Evolutionary conservation across 108 stramenopile species (phyloP), one percentile per base, ranked within the genome.

Genomic region (Cyclostephanos tholiformis): DNA sequence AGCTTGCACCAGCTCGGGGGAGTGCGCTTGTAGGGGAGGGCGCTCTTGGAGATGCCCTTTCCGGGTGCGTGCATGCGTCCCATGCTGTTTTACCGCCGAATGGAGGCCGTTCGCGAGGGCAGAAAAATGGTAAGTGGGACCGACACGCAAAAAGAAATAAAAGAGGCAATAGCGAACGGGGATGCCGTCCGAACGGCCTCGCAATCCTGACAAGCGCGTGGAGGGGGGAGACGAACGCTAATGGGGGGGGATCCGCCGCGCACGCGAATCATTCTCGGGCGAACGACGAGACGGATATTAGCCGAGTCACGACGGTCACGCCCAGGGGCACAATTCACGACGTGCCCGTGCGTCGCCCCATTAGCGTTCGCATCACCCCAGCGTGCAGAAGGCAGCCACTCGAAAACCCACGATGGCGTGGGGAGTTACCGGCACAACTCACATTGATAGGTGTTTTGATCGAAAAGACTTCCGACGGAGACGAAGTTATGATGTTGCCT

Each of bases 11-110:
- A 99, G 20, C 95, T 95, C 30, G 99, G 97, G 55, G 99, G 97
- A 58, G 98, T 90, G 84, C 98, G 95, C 93, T 98, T 99, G 97
- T 98, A 99, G 50, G 99, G 99, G 71, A 85, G 85, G 86, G 99
- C 97, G 75, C 95, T 95, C 86, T 93, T 96, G 65, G 97, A 93
- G 89, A 99, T 99, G 89, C 99, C 99, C 96, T 99, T 99, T 82
- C 99, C 98, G 69, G 94, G 94, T 85, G 95, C 94, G 84, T 99
- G 93, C 86, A 95, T 88, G 72, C 96, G 96, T 86, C 96, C 96
- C 96, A 94, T 89, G 77, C 79, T 83, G 71, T 36, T 49, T 66
- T 26, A n/a, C n/a, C n/a, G n/a, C n/a, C n/a, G n/a, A n/a, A 38
- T 39, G 60, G 65, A 38, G 32, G 69, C 35, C 1, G 35, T 10